These are phyloP conservation scores for Saccharomyces kudriavzevii DNA, from an alignment of 805 yeast genomes.

Conservation along the genomic window DNA sequence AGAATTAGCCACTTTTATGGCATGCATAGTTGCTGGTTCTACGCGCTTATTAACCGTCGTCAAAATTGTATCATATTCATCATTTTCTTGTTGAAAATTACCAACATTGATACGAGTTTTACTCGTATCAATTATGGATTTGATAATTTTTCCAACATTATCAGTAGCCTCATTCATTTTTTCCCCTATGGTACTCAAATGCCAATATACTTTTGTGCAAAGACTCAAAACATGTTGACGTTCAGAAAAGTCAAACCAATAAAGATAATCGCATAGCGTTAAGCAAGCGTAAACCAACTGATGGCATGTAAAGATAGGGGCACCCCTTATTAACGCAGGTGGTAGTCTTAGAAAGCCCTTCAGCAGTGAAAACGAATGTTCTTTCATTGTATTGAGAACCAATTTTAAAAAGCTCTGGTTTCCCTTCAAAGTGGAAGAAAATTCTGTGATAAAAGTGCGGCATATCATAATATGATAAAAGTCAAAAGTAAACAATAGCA, in stretches of 20 bases:
- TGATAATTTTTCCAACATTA: slow-evolving; percentile 49
- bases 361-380: slow-evolving; percentile 39
- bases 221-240: slow-evolving; percentile 37
- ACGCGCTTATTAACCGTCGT: background rate
- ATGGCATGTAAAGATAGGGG: slow-evolving; percentile 45
- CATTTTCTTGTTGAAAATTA: slow-evolving; percentile 3
- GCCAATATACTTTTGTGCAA: slow-evolving; percentile 51
- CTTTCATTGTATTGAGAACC: slow-evolving; percentile 36
- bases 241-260: slow-evolving; percentile 33
- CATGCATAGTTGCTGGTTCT: background rate
- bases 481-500: slow-evolving; percentile 40
- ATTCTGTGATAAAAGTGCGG: slow-evolving; percentile 29
- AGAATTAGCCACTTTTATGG: slow-evolving; percentile 1
- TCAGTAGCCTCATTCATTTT: slow-evolving; percentile 51
- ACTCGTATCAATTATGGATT: slow-evolving; percentile 41
- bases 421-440: slow-evolving; percentile 18
- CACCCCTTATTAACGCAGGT: slow-evolving; percentile 42
- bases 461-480: slow-evolving; percentile 40
- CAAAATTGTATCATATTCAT: background rate
- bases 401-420: slow-evolving; percentile 21
- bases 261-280: slow-evolving; percentile 42
- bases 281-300: slow-evolving; percentile 49
- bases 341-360: slow-evolving; percentile 39
- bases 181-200: slow-evolving; percentile 48
- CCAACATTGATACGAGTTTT: slow-evolving; percentile 19